These are phyloP conservation scores for Ilex asprella DNA, from an alignment of 257 asterid species.

Conservation along the genomic window DNA sequence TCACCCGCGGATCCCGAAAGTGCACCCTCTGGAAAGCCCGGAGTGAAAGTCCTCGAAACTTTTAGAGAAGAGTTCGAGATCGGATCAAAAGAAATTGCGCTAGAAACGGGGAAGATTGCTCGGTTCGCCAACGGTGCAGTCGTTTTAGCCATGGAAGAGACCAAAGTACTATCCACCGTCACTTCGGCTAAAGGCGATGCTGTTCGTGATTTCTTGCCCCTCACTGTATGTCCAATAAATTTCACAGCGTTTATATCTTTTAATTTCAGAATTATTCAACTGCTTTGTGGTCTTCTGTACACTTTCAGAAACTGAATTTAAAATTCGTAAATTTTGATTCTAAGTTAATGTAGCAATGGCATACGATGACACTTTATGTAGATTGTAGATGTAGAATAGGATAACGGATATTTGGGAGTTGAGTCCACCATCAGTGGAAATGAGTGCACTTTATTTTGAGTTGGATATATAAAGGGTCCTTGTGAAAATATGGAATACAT, in stretches of 20 bases:
- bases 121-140: slow-evolving; percentile 87
- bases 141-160: slow-evolving; percentile 79
- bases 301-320: no score
- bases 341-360: no score
- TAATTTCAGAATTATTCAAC: background rate
- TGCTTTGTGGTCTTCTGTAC: no score
- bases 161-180: slow-evolving; percentile 81
- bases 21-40: slow-evolving; percentile 18
- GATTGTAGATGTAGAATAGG: no score
- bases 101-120: slow-evolving; percentile 90
- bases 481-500: no score
- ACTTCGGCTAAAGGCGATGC: slow-evolving; percentile 76
- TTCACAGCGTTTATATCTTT: background rate
- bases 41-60: slow-evolving; percentile 63
- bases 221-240: slow-evolving; percentile 51
- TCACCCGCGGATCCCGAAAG: slow-evolving; percentile 32
- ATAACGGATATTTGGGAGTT: no score
- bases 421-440: no score
- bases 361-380: no score
- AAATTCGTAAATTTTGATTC: no score
- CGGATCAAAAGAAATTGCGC: slow-evolving; percentile 50
- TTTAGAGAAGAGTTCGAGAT: slow-evolving; percentile 79
- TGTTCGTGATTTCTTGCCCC: slow-evolving; percentile 76
- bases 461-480: no score
- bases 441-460: no score